Base-by-base conservation (phyloP, 495 filamentous ascomycete genomes). In the Articulospora tetracladia region DNA sequence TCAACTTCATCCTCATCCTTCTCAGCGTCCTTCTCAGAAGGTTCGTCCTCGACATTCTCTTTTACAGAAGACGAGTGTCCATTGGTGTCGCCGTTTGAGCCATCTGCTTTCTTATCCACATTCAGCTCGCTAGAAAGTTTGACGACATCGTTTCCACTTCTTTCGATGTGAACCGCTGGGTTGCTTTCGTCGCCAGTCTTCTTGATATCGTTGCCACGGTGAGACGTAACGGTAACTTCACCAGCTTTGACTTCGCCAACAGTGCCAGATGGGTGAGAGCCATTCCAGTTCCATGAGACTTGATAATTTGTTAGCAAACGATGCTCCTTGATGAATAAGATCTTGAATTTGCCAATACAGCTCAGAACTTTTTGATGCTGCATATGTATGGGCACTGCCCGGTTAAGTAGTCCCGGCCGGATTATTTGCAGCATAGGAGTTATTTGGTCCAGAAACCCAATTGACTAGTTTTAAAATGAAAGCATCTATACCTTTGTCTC, bases 121-220 rank as follows among this genome's bases (percentile, higher is more conserved):
- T 75, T 73, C 26, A 84, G 69, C 67, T 86, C 83, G 60, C 72
- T 76, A 22, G 80, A 77, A 53, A 73, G 72, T 69, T 87, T 87
- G 32, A 86, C 84, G 39, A 85, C 85, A 68, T 87, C 84, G 66
- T 88, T 85, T 30, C 85, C 84, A 4, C 74, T 65, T 20, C 84
- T 75, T 57, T 70, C 72, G 58, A 85, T 66, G 61, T 77, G 77
- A 17, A 86, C 81, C 46, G 81, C 85, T 1, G 83, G 84, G 60
- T 89, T 79, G 17, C 74, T 74, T 41, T 77, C 72, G 24, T 78
- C 34, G 20, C 79, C 84, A 48, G 83, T 81, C 70, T 80, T 83
- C 70, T 78, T 79, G 66, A 87, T 78, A 17, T 77, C 82, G 64
- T 87, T 89, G 63, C 84, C 84, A 25, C 72, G 72, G 67, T 86